Evolutionary conservation across 2,329 filamentous ascomycete genomes (phyloP).

Genomic region (Trichophyton schoenleinii): DNA sequence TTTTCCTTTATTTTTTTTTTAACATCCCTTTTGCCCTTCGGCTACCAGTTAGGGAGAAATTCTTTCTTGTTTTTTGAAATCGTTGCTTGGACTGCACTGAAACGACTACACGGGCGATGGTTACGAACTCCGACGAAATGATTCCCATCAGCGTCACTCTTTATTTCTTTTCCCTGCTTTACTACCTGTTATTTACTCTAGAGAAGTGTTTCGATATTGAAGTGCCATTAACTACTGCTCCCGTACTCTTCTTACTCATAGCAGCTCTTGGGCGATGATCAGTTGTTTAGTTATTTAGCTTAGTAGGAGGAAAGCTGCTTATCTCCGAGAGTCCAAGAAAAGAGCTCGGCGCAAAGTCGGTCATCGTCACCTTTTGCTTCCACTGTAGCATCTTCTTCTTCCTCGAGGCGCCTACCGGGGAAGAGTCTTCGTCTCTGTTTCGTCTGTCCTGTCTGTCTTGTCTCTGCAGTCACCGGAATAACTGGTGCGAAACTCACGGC

Average conservation of each 20-base stretch:
- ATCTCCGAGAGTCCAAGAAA: not conserved
- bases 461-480: no score
- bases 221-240: not conserved
- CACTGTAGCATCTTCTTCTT: no score
- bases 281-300: no score
- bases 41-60: not conserved
- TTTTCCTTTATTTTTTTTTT: not conserved
- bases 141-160: not conserved
- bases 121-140: constrained; percentile 2
- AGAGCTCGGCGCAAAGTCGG: not conserved
- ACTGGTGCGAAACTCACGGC: no score
- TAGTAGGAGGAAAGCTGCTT: not conserved
- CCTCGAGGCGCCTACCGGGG: no score
- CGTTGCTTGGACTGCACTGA: not conserved
- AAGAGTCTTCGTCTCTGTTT: no score
- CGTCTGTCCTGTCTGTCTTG: no score
- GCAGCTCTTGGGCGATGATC: no score
- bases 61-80: constrained; percentile 1
- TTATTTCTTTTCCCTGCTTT: not conserved
- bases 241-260: no score
- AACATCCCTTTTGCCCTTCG: not conserved
- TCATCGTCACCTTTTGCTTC: no score
- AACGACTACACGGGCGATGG: constrained; percentile 4
- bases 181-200: not conserved
- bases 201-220: not conserved